phyloP scores from a whole-genome alignment of 2,329 filamentous ascomycete species.

The Colletotrichum sublineola region DNA sequence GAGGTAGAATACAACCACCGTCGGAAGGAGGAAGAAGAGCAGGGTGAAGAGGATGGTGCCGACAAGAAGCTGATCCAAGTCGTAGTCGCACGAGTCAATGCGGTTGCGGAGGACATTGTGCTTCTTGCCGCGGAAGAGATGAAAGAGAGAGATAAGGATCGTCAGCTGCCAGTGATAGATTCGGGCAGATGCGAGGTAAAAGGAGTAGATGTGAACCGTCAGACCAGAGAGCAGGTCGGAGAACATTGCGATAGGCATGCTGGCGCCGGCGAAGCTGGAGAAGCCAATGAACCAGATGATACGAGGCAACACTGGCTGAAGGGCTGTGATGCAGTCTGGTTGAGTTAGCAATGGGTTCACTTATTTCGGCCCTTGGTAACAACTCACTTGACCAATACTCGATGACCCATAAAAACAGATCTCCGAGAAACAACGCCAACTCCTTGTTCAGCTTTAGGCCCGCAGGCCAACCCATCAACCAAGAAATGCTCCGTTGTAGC shows the following conservation, averaged over 20 bases:
- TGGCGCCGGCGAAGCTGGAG: constrained; percentile 94
- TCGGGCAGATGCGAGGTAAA: constrained; percentile 95
- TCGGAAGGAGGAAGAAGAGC: constrained; percentile 93
- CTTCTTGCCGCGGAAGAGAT: constrained; percentile 98
- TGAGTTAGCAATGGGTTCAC: constrained; percentile 44
- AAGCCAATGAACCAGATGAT: constrained; percentile 95
- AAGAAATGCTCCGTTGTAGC: constrained; percentile 88
- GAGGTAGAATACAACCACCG: constrained; percentile 95
- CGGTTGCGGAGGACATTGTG: constrained; percentile 96
- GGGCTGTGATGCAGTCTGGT: constrained; percentile 79
- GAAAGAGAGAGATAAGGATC: constrained; percentile 97
- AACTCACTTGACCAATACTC: constrained; percentile 91
- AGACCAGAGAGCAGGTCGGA: constrained; percentile 92
- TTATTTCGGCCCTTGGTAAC: constrained; percentile 47
- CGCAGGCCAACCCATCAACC: constrained; percentile 96
- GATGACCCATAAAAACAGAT: constrained; percentile 98
- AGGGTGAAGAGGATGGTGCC: constrained; percentile 97
- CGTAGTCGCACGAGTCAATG: constrained; percentile 99
- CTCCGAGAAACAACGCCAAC: constrained; percentile 91
- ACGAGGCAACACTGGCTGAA: constrained; percentile 84
- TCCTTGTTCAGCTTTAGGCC: constrained; percentile 96
- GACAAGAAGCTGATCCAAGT: constrained; percentile 94
- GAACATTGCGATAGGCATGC: constrained; percentile 95
- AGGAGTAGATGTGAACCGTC: constrained; percentile 97
- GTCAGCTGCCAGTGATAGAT: constrained; percentile 99